Evolutionary conservation across 495 filamentous ascomycete genomes (phyloP).

Genomic region (Trichoderma parareesei): DNA sequence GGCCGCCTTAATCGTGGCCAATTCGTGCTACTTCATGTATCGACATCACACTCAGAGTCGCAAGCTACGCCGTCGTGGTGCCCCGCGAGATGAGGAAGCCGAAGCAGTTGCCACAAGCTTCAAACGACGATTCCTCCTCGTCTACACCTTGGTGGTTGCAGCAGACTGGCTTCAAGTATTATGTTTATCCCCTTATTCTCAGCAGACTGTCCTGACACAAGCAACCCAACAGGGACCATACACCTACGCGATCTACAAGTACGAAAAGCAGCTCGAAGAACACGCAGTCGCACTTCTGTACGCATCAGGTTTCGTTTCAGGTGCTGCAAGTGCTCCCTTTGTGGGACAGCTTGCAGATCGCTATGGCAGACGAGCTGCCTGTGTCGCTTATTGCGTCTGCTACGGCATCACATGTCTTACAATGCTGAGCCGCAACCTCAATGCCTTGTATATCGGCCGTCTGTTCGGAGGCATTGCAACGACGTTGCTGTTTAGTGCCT

Average conservation of each 20-base stretch:
- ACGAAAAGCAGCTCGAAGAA: constrained; percentile 34
- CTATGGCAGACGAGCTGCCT: constrained; percentile 29
- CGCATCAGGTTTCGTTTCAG: constrained; percentile 32
- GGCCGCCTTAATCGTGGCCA: constrained; percentile 15
- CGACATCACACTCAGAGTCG: not conserved
- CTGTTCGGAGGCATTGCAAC: constrained; percentile 34
- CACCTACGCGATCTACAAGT: constrained; percentile 38
- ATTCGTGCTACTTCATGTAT: constrained; percentile 14
- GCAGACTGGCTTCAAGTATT: constrained; percentile 37
- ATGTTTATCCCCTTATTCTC: constrained; percentile 7
- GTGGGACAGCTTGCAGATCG: constrained; percentile 33
- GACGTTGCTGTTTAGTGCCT: constrained; percentile 34
- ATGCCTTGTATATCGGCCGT: constrained; percentile 30
- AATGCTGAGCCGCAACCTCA: constrained; percentile 24
- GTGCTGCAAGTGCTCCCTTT: constrained; percentile 33
- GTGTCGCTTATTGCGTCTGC: constrained; percentile 30
- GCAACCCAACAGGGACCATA: constrained; percentile 28
- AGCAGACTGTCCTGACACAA: not conserved
- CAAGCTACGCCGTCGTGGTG: not conserved
- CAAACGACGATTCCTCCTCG: constrained; percentile 25
- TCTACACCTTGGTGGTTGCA: constrained; percentile 28
- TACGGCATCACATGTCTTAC: constrained; percentile 35
- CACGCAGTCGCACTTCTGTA: constrained; percentile 32
- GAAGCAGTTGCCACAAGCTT: constrained; percentile 16
- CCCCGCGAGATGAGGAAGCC: not conserved